Base-by-base conservation (phyloP, 2,329 filamentous ascomycete genomes). In the Capronia americana region DNA sequence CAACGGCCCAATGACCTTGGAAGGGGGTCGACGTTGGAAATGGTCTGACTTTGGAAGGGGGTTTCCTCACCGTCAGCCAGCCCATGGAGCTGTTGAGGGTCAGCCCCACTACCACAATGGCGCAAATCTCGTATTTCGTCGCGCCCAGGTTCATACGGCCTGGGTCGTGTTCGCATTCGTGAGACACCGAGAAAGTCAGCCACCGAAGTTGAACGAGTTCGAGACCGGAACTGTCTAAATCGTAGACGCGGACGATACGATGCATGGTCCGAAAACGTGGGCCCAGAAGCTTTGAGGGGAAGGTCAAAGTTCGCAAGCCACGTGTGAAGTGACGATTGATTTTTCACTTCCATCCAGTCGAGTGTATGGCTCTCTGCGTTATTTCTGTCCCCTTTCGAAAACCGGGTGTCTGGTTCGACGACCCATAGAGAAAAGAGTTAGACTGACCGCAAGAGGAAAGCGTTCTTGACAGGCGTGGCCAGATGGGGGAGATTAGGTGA, bases 61-160 rank as follows among this genome's bases (percentile, higher is more conserved):
- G 5, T 44, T 44, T n/a, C n/a, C 38, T n/a, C 38, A n/a, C 48
- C 4, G 55, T 57, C 55, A 57, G 55, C 32, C 41, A 38, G 23
- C n/a, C 41, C 38, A 26, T 46, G 30, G 30, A 44, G 38, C 17
- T 14, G 34, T 41, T 14, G 28, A 32, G 24, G 24, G 17, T 34
- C 7, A 56, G 28, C 26, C 53, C 10, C 26, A n/a, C 6, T 34
- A n/a, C 53, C 26, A 14, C 26, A 23, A 5, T 23, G 20, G 30
- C 53, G 26, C n/a, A 11, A 56, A 20, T 12, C 28, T 30, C 26
- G n/a, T n/a, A n/a, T 44, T 54, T 1, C 14, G n/a, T 24, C 50
- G 24, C 24, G 14, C 3, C 6, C 26, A 30, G 51, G 12, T n/a
- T 34, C 20, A 55, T 12, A 4, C 10, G 32, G 32, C 28, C 10